Percentiles rank a stretch among this genome's conserved stretches.
Conservation (phyloP, 768 basidiomycete genomes). For the Mrakia blollopis region DNA sequence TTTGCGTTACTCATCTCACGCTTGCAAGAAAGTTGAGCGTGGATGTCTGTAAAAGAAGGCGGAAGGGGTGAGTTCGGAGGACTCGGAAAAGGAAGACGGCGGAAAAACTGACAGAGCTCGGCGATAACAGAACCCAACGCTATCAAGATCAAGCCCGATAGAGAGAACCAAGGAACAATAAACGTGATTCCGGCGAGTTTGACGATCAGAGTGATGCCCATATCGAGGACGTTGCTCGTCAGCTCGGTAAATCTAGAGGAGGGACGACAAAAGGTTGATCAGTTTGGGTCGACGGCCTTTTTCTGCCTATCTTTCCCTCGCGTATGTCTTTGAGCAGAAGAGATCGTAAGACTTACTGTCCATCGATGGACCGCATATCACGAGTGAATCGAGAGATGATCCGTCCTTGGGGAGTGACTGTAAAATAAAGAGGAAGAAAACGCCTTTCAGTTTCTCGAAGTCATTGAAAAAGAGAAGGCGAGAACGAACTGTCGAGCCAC, state of each 20-base stretch:
- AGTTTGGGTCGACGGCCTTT: too few relatives aligned
- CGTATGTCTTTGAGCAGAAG: too few relatives aligned
- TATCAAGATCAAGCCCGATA: constrained; percentile 51
- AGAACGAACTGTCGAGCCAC: constrained; percentile 49
- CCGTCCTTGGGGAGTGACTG: constrained; percentile 52
- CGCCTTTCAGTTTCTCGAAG: too few relatives aligned
- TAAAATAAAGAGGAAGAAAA: not conserved
- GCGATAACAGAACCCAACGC: constrained; percentile 25
- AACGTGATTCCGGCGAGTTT: constrained; percentile 50
- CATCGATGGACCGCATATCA: constrained; percentile 28
- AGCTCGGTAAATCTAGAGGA: constrained; percentile 22
- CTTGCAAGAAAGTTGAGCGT: constrained; percentile 54
- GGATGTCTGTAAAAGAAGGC: constrained; percentile 45
- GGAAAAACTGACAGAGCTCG: constrained; percentile 23
- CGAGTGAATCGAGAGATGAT: constrained; percentile 62
- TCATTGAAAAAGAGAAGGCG: not conserved
- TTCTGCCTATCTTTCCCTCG: too few relatives aligned
- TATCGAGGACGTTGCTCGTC: constrained; percentile 37
- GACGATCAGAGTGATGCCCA: constrained; percentile 46
- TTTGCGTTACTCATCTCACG: constrained; percentile 55
- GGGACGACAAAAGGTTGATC: too few relatives aligned
- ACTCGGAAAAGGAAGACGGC: too few relatives aligned
- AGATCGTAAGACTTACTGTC: not conserved
- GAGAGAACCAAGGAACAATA: constrained; percentile 50
- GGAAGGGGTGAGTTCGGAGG: not conserved